Evolutionary conservation across 1,139 yeast species (phyloP).

Genomic region (Pneumocystis oryctolagi): DNA sequence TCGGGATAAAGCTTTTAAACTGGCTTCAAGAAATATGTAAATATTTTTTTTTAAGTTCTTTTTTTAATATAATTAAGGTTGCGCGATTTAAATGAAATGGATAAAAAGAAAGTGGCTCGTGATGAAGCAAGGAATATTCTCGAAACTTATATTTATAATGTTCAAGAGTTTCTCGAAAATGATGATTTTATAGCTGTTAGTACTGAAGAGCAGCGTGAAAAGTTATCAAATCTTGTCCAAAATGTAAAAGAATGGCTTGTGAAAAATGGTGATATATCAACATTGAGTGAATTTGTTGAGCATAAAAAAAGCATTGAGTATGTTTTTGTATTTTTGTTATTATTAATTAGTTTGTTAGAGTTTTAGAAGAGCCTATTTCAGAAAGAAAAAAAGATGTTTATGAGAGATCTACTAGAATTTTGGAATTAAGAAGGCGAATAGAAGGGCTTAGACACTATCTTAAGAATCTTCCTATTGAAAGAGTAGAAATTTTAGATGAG

Average conservation of each 20-base stretch:
- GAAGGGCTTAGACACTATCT: constrained; percentile 15
- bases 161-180: constrained; percentile 18
- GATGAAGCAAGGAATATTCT: constrained; percentile 25
- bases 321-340: constrained; percentile 7
- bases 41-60: constrained; percentile 18
- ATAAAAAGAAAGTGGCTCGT: constrained; percentile 20
- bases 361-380: constrained; percentile 15
- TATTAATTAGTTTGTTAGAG: neutral
- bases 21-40: constrained; percentile 19
- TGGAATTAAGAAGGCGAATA: constrained; percentile 8
- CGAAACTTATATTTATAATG: constrained; percentile 24
- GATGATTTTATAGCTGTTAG: constrained; percentile 12
- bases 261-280: constrained; percentile 47
- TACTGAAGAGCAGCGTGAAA: constrained; percentile 14
- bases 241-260: constrained; percentile 58
- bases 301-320: constrained; percentile 24
- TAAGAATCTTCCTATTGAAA: constrained; percentile 14
- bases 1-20: constrained; percentile 22
- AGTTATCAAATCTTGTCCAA: constrained; percentile 8
- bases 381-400: constrained; percentile 13
- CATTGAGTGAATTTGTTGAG: constrained; percentile 29
- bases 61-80: neutral
- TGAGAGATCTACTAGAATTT: constrained; percentile 7
- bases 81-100: constrained; percentile 11
- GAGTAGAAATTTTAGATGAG: constrained; percentile 5